Percentiles rank a stretch among this genome's conserved stretches.
Conservation (phyloP, 495 filamentous ascomycete species). For the Hypomontagnella monticulosa region DNA sequence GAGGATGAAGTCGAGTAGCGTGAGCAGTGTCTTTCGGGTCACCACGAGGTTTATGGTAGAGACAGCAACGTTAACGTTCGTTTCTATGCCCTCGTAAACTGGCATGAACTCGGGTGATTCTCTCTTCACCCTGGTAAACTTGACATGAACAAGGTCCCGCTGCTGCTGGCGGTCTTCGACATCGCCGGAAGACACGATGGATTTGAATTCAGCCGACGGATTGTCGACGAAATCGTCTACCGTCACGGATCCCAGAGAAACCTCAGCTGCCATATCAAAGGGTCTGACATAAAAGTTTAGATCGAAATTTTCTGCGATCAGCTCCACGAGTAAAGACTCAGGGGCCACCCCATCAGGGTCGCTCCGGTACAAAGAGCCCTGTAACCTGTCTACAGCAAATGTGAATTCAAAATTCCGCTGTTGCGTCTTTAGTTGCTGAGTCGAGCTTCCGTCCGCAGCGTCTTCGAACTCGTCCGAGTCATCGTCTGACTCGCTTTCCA, state of each 20-base stretch:
- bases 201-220: slow-evolving; percentile 91
- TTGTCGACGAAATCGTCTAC: slow-evolving; percentile 95
- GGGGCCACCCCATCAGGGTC: slow-evolving; percentile 79
- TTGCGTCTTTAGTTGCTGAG: slow-evolving; percentile 74
- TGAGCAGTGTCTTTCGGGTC: slow-evolving; percentile 90
- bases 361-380: slow-evolving; percentile 88
- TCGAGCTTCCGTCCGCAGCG: slow-evolving; percentile 65
- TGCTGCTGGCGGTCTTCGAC: slow-evolving; percentile 69
- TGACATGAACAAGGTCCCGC: slow-evolving; percentile 85
- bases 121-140: slow-evolving; percentile 86
- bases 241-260: slow-evolving; percentile 84
- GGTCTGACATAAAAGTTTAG: slow-evolving; percentile 87
- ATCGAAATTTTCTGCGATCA: slow-evolving; percentile 89
- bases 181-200: slow-evolving; percentile 90
- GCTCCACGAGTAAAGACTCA: slow-evolving; percentile 86
- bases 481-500: slow-evolving; percentile 78
- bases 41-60: slow-evolving; percentile 97
- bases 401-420: slow-evolving; percentile 95
- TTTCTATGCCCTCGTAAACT: slow-evolving; percentile 90
- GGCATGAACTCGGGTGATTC: slow-evolving; percentile 93
- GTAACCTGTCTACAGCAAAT: slow-evolving; percentile 90
- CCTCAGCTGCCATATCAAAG: slow-evolving; percentile 91
- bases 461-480: slow-evolving; percentile 70
- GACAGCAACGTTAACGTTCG: slow-evolving; percentile 88
- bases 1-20: slow-evolving; percentile 95